Conservation (phyloP, 495 filamentous ascomycete genomes). For the Aspergillus nanangensis region DNA sequence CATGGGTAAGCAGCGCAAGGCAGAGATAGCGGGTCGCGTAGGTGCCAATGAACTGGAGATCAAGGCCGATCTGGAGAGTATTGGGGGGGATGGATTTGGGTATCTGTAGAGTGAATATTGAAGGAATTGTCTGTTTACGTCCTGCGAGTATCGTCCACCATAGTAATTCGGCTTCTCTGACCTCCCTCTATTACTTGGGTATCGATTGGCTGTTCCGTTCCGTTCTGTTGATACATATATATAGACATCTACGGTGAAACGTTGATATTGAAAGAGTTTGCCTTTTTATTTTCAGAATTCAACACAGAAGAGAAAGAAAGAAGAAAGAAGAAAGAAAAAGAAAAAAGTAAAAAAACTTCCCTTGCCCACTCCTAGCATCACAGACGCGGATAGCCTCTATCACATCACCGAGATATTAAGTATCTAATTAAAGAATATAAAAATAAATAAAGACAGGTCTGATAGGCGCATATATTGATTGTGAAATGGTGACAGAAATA, state of each 20-base stretch:
- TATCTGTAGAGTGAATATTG: conserved; percentile 31
- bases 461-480: too few species aligned
- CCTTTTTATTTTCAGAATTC: too few species aligned
- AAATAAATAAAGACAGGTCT: too few species aligned
- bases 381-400: too few species aligned
- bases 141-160: neutral
- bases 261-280: too few species aligned
- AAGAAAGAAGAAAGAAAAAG: neutral
- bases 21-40: conserved; percentile 65
- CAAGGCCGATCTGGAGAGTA: conserved; percentile 54
- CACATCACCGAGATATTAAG: too few species aligned
- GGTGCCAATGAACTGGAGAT: conserved; percentile 54
- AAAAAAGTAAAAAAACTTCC: neutral
- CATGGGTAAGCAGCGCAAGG: conserved; percentile 60
- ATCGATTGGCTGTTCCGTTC: too few species aligned
- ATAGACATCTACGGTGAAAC: too few species aligned
- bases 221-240: too few species aligned
- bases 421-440: too few species aligned
- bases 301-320: neutral
- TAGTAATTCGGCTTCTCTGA: neutral
- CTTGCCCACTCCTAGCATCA: too few species aligned
- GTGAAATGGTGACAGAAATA: too few species aligned
- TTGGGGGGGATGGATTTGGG: conserved; percentile 55
- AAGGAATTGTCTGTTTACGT: neutral
- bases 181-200: neutral